Evolutionary conservation across 306 rosid species (phyloP).

Genomic region (Cucumis sativus): Cucumber_9930_V3 NC_026659.2:29870001-29870500

Average conservation of each 20-base stretch:
- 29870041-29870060: background rate
- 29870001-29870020: background rate
- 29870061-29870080: background rate
- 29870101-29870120: background rate
- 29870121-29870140: background rate
- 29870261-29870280: constrained; percentile 35
- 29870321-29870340: constrained; percentile 29
- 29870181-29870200: background rate
- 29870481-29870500: background rate
- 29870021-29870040: background rate
- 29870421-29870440: background rate
- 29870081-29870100: background rate
- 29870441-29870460: background rate
- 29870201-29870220: background rate
- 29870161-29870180: background rate
- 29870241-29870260: background rate
- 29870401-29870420: background rate
- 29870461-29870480: background rate
- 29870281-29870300: constrained; percentile 78
- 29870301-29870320: constrained; percentile 38
- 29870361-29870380: constrained; percentile 39
- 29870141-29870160: background rate
- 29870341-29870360: constrained; percentile 25
- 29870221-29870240: background rate
- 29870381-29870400: background rate